These are phyloP conservation scores for Lumnitzera littorea DNA, from an alignment of 345 rosid genomes.

Conservation along the genomic window DNA sequence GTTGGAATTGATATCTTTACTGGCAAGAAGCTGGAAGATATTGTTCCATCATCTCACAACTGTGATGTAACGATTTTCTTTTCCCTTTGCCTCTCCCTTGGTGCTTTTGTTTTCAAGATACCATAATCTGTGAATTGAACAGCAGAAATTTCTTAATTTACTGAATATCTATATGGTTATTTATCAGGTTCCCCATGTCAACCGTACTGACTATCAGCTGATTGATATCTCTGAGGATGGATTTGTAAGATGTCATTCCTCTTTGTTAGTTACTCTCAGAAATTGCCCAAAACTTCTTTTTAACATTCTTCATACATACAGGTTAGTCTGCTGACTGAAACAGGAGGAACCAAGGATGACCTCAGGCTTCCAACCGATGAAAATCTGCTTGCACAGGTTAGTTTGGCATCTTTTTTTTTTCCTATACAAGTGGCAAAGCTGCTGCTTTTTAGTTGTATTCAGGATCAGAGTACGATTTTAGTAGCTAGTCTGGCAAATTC, in stretches of 20 bases:
- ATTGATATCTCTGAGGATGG: conserved; percentile 83
- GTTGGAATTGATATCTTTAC: too few relatives aligned
- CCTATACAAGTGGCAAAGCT: background rate
- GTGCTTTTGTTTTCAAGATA: too few relatives aligned
- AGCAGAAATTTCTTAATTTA: too few relatives aligned
- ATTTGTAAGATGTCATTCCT: conserved; percentile 34
- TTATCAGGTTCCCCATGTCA: conserved; percentile 65
- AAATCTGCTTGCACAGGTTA: conserved; percentile 45
- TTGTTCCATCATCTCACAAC: conserved; percentile 3
- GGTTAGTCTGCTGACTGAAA: conserved; percentile 72
- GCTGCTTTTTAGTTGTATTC: conserved; percentile 1
- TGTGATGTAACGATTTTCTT: conserved; percentile 1
- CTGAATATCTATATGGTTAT: too few relatives aligned
- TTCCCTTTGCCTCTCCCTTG: background rate
- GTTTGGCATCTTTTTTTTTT: background rate
- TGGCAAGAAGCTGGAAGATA: background rate
- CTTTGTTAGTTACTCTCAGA: background rate
- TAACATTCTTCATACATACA: conserved; percentile 3
- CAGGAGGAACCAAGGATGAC: conserved; percentile 68
- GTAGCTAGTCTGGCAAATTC: background rate
- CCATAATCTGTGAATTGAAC: too few relatives aligned
- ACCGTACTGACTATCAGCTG: conserved; percentile 68
- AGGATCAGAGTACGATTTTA: background rate
- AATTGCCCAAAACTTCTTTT: background rate
- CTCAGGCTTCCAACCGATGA: conserved; percentile 76